Evolutionary conservation across 768 basidiomycete species (phyloP), one percentile per base, ranked within the genome.

Genomic region (Tylopilus vinaceipallidus): DNA sequence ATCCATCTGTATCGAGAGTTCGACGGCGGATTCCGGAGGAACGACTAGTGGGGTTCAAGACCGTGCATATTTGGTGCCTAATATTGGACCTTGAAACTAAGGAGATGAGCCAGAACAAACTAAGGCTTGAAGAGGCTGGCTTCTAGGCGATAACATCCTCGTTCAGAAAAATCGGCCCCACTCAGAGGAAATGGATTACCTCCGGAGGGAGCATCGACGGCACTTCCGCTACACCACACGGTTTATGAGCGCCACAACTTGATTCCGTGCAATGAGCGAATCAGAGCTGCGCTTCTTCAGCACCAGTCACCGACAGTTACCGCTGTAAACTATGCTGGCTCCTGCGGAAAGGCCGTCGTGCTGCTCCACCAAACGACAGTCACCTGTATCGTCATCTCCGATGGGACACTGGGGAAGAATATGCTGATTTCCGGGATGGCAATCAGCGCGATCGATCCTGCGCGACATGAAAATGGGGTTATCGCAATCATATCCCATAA

Each of bases 391-490:
- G n/a, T 20, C 19, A 27, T 34, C 36, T 27, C 12, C 26, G 16
- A 14, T 8, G 24, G 36, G 30, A 40, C n/a, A 22, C 14, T 20
- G 12, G 14, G 17, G 17, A 19, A 39, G 22, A 19, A 23, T 11
- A 23, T 3, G 32, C 10, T 22, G n/a, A 34, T 13, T 10, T 24
- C 23, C 10, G 33, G 35, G 11, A 30, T 5, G 35, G 23, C 13
- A n/a, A 29, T 35, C 40, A 30, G 19, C 29, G 12, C 26, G 22
- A 54, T 58, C 27, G 47, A 52, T 47, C 34, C 33, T 32, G 13
- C 24, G 33, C n/a, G 46, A 23, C 3, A 30, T 12, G 33, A 4
- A 22, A 24, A 54, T 10, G 14, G 41, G 5, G 38, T 32, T 30
- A 41, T 37, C 32, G 3, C 16, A 40, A 23, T 17, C n/a, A 41